Conservation (phyloP, 495 filamentous ascomycete genomes). For the Aspergillus ostianus region DNA sequence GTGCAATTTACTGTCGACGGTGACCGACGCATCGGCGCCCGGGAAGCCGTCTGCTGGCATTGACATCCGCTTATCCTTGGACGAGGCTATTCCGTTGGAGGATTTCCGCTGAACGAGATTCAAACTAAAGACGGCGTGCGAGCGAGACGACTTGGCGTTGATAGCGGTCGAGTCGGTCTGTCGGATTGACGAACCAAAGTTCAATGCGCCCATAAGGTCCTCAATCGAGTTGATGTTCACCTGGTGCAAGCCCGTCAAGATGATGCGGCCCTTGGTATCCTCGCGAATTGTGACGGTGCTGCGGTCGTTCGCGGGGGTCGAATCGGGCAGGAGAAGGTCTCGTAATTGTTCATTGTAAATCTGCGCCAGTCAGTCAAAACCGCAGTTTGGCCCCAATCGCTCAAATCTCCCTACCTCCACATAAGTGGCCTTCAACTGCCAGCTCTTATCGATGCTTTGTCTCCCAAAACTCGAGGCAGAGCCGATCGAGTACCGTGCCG, state of each 20-base stretch:
- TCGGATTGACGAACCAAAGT: conserved; percentile 89
- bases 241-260: conserved; percentile 84
- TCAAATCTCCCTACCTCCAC: conserved; percentile 64
- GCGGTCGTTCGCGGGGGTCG: conserved; percentile 65
- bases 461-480: conserved; percentile 54
- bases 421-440: conserved; percentile 94
- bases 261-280: conserved; percentile 91
- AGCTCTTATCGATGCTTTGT: conserved; percentile 66
- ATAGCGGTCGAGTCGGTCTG: conserved; percentile 99
- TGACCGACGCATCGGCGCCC: conserved; percentile 68
- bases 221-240: conserved; percentile 90
- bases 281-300: conserved; percentile 80
- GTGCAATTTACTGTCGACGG: conserved; percentile 96
- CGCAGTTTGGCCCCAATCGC: not conserved
- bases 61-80: conserved; percentile 82
- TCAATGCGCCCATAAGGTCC: conserved; percentile 83
- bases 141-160: conserved; percentile 98
- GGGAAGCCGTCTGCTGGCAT: conserved; percentile 81
- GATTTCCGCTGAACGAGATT: conserved; percentile 87
- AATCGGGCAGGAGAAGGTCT: conserved; percentile 83
- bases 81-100: conserved; percentile 47
- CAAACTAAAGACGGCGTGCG: conserved; percentile 95
- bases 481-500: conserved; percentile 73
- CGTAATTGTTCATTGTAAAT: conserved; percentile 97
- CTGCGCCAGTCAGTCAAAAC: conserved; percentile 30